These are phyloP conservation scores for Epichloe gansuensis DNA, from an alignment of 2,329 filamentous ascomycete species.

Conservation along the genomic window DNA sequence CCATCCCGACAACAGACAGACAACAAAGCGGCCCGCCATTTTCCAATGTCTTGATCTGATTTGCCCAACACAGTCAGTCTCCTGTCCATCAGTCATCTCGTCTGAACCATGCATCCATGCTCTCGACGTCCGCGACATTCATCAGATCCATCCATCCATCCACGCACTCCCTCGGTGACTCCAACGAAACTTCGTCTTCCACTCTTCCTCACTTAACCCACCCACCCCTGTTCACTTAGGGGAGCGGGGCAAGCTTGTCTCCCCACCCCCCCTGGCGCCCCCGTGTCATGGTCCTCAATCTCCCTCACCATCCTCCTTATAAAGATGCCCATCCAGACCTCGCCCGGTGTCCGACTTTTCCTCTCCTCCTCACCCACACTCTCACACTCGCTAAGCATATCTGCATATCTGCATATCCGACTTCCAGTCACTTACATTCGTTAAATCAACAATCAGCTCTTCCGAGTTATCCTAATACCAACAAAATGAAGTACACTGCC, in stretches of 20 bases:
- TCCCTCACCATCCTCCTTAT: conserved; percentile 23
- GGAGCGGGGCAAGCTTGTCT: not conserved
- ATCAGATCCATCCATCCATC: not conserved
- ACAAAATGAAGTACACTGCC: conserved; percentile 53
- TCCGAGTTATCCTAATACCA: conserved; percentile 32
- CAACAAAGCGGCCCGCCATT: not conserved
- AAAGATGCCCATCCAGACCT: conserved; percentile 33
- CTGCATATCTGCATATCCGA: conserved; percentile 30
- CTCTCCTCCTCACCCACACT: conserved; percentile 37
- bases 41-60: not conserved
- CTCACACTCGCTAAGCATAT: conserved; percentile 28
- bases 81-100: not conserved
- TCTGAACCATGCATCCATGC: not conserved
- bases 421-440: conserved; percentile 48
- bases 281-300: conserved; percentile 8
- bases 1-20: not conserved
- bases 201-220: not conserved
- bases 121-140: not conserved
- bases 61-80: not conserved
- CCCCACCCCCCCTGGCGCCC: conserved; percentile 10
- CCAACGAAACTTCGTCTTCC: conserved; percentile 2
- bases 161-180: not conserved
- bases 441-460: conserved; percentile 24
- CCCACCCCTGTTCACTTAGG: conserved; percentile 5
- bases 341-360: conserved; percentile 15